Percentiles rank a stretch among this genome's conserved stretches.
phyloP scores from a whole-genome alignment of 2,329 filamentous ascomycete genomes.

The Trichoderma citrinoviride region DNA sequence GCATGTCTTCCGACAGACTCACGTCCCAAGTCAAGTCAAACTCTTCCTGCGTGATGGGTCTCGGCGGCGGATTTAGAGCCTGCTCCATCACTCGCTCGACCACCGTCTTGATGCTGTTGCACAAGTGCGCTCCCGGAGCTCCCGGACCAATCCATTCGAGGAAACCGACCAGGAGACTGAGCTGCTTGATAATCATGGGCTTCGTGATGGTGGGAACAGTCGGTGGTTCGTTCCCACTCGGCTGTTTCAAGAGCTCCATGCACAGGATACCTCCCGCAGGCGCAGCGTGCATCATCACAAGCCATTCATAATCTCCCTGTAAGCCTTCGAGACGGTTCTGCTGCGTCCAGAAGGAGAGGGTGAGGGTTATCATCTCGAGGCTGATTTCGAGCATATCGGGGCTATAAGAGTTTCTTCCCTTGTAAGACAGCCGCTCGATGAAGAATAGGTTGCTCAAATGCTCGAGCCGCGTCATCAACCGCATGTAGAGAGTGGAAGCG shows the following conservation, averaged over 20 bases:
- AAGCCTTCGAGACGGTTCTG: slow-evolving; percentile 41
- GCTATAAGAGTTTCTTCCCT: slow-evolving; percentile 35
- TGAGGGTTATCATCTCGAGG: slow-evolving; percentile 45
- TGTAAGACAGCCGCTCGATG: slow-evolving; percentile 55
- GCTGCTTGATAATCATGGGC: slow-evolving; percentile 49
- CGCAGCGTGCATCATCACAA: slow-evolving; percentile 48
- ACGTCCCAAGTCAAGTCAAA: slow-evolving; percentile 9
- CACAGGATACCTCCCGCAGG: slow-evolving; percentile 48
- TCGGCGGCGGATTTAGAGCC: slow-evolving; percentile 28
- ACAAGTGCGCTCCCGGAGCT: slow-evolving; percentile 46
- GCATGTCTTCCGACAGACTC: slow-evolving; percentile 7
- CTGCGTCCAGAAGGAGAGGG: slow-evolving; percentile 47
- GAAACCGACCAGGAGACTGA: slow-evolving; percentile 49
- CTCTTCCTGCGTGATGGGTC: background rate
- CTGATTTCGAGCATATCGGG: slow-evolving; percentile 42
- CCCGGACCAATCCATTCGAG: slow-evolving; percentile 46
- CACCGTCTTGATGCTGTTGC: slow-evolving; percentile 38
- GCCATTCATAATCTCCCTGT: slow-evolving; percentile 46
- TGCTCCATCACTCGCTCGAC: slow-evolving; percentile 49
- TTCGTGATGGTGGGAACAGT: slow-evolving; percentile 33
- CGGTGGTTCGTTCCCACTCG: background rate
- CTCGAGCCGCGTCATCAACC: slow-evolving; percentile 47
- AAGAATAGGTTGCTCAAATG: slow-evolving; percentile 57
- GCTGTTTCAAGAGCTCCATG: slow-evolving; percentile 44
- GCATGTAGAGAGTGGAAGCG: slow-evolving; percentile 39